Evolutionary conservation across 352 stramenopile species (phyloP).

Genomic region (Globisporangium emineosum): DNA sequence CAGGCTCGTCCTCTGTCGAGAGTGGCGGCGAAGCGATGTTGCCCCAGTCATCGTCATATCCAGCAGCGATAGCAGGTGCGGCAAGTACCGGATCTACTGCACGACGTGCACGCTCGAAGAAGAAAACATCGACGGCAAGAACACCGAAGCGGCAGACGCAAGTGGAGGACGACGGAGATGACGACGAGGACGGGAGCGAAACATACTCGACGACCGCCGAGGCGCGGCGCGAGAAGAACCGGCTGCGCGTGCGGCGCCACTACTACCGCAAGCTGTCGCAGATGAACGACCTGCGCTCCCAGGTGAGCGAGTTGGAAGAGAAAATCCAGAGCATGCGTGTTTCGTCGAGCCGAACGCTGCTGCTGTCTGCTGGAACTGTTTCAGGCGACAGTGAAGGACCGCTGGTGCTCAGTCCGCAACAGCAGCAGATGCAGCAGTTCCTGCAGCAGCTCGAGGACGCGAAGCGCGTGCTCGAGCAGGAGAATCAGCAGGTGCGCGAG

Average conservation of each 20-base stretch:
- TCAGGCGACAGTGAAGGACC: background rate
- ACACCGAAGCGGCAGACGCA: background rate
- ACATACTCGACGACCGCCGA: slow-evolving; percentile 6
- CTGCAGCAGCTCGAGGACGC: slow-evolving; percentile 10
- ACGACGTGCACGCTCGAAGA: slow-evolving; percentile 4
- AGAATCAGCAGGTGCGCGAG: slow-evolving; percentile 15
- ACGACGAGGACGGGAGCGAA: background rate
- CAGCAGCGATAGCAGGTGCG: background rate
- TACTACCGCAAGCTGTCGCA: slow-evolving; percentile 21
- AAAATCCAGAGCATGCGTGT: slow-evolving; percentile 10
- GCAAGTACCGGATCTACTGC: background rate
- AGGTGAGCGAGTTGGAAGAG: slow-evolving; percentile 19
- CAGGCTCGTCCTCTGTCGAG: slow-evolving; percentile 12
- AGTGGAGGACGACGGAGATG: background rate
- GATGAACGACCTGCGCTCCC: slow-evolving; percentile 20
- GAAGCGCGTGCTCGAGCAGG: slow-evolving; percentile 4
- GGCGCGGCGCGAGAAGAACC: slow-evolving; percentile 18
- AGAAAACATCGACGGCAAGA: background rate
- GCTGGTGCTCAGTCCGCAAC: background rate
- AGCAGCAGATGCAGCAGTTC: slow-evolving; percentile 4
- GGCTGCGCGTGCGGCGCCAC: slow-evolving; percentile 20
- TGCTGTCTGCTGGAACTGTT: background rate
- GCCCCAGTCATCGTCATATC: background rate
- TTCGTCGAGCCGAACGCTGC: background rate
- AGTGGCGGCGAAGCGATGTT: slow-evolving; percentile 10